A percentile compares a stretch with the other conserved stretches of the same genome.
Evolutionary conservation across 352 stramenopile genomes (phyloP).

Genomic region (Phytophthora pini): DNA sequence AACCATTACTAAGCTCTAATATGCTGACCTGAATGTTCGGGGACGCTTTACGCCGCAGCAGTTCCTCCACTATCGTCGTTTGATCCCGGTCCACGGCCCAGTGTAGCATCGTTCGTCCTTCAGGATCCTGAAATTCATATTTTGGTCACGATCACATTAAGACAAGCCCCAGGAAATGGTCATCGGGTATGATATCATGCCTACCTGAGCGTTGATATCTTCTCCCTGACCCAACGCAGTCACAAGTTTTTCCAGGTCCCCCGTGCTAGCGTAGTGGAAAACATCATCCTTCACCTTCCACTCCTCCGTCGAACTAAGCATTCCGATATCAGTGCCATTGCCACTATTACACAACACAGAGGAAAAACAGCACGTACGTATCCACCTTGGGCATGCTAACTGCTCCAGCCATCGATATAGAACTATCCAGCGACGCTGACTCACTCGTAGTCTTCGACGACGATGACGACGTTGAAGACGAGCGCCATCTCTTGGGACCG

Average conservation of each 20-base stretch:
- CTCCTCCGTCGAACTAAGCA: constrained; percentile 67
- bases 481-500: constrained; percentile 33
- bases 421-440: constrained; percentile 36
- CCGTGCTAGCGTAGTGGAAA: constrained; percentile 79
- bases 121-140: constrained; percentile 53
- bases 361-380: constrained; percentile 45
- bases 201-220: constrained; percentile 56
- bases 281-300: constrained; percentile 77
- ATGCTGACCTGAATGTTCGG: constrained; percentile 62
- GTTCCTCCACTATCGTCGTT: constrained; percentile 50
- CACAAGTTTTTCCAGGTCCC: constrained; percentile 61
- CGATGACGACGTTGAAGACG: constrained; percentile 18
- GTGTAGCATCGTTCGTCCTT: constrained; percentile 84
- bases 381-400: constrained; percentile 76
- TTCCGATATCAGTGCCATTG: background rate
- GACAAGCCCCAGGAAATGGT: no score
- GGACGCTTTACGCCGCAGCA: constrained; percentile 60
- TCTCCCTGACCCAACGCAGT: constrained; percentile 45
- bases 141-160: background rate
- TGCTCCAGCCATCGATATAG: constrained; percentile 59
- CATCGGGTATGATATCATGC: background rate
- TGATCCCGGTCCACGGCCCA: constrained; percentile 82
- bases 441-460: constrained; percentile 37
- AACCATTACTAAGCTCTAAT: background rate
- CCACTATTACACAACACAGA: background rate